Evolutionary conservation across 768 basidiomycete genomes (phyloP).

Genomic region (Tricholoma flavovirens): DNA sequence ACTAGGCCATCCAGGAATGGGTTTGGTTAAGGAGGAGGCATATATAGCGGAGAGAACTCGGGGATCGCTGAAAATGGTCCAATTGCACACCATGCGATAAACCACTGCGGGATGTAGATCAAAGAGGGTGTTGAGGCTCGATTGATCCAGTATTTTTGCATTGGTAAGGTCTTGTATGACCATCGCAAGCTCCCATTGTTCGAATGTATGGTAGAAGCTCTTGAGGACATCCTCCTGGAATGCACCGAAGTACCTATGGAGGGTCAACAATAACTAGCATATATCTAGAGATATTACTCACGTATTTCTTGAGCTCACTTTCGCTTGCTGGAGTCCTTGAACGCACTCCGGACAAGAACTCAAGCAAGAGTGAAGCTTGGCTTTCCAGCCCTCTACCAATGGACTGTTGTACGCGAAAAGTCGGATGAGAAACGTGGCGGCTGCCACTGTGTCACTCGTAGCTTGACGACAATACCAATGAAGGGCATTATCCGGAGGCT

Average conservation of each 20-base stretch:
- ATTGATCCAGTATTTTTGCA: constrained; percentile 19
- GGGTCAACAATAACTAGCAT: constrained; percentile 4
- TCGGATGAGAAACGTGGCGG: constrained; percentile 77
- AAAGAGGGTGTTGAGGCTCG: constrained; percentile 25
- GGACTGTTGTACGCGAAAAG: constrained; percentile 70
- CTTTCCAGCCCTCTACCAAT: constrained; percentile 60
- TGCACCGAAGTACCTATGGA: constrained; percentile 65
- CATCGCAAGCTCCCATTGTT: constrained; percentile 56
- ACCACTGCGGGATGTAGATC: constrained; percentile 44
- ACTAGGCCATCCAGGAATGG: constrained; percentile 47
- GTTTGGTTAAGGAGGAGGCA: constrained; percentile 28
- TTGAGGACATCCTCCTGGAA: constrained; percentile 46
- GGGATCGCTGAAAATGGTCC: constrained; percentile 48
- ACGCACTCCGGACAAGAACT: constrained; percentile 67
- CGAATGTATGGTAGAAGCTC: constrained; percentile 57
- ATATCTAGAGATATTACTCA: constrained; percentile 37
- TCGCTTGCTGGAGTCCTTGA: constrained; percentile 56
- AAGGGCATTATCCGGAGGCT: constrained; percentile 31
- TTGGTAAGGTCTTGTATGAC: constrained; percentile 44
- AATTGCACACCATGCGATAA: constrained; percentile 61
- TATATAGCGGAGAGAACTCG: constrained; percentile 39
- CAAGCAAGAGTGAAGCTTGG: constrained; percentile 48
- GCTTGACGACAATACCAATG: constrained; percentile 85
- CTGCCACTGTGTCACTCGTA: constrained; percentile 47
- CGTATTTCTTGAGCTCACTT: constrained; percentile 62